Evolutionary conservation across 2,329 filamentous ascomycete species (phyloP).

Genomic region (Lasiodiplodia sp.): DNA sequence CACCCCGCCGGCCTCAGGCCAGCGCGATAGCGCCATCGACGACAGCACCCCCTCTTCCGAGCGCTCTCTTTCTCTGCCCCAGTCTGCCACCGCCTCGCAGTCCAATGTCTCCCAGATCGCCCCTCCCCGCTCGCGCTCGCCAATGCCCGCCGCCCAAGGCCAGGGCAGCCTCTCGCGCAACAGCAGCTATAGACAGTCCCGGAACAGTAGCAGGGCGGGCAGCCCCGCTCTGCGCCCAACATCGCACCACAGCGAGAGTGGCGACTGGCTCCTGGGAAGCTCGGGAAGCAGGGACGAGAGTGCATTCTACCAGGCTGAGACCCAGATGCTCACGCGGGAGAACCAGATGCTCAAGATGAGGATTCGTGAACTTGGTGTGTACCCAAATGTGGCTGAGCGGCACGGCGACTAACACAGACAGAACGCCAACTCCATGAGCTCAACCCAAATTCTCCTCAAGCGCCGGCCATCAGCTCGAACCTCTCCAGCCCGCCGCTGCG

Average conservation of each 20-base stretch:
- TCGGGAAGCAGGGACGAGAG: constrained; percentile 67
- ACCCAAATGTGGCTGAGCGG: constrained; percentile 21
- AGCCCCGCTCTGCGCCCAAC: constrained; percentile 60
- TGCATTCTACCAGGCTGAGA: constrained; percentile 83
- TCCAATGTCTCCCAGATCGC: constrained; percentile 50
- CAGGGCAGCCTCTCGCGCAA: constrained; percentile 50
- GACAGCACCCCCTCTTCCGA: constrained; percentile 60
- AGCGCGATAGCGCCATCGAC: constrained; percentile 53
- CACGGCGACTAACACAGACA: constrained; percentile 29
- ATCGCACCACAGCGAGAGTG: constrained; percentile 65
- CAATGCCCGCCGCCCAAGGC: constrained; percentile 36
- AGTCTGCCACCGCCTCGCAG: constrained; percentile 44
- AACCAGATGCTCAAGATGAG: constrained; percentile 83
- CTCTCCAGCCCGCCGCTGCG: constrained; percentile 36
- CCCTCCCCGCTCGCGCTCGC: constrained; percentile 48
- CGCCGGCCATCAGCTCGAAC: constrained; percentile 39
- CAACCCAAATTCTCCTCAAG: constrained; percentile 43
- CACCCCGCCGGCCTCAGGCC: constrained; percentile 30
- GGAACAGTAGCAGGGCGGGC: constrained; percentile 48
- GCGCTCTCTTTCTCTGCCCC: constrained; percentile 53
- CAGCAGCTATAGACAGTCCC: constrained; percentile 50
- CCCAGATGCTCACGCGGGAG: constrained; percentile 77
- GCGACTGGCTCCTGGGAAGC: constrained; percentile 68
- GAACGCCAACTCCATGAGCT: constrained; percentile 45
- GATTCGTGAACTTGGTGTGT: constrained; percentile 74